phyloP scores from a whole-genome alignment of 345 rosid genomes.

The Acer saccharum region DNA sequence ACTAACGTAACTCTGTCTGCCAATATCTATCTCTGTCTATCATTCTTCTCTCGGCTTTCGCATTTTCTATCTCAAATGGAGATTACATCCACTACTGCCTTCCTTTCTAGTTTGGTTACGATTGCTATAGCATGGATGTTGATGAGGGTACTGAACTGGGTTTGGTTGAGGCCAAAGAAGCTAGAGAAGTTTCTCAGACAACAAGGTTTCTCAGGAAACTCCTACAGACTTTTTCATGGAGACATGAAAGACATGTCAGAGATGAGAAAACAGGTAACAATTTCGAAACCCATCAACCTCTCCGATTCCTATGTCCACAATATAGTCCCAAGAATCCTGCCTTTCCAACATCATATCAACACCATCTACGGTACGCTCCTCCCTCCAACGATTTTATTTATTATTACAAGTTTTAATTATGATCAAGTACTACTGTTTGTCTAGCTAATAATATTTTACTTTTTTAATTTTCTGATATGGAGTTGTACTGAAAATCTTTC shows the following conservation, averaged over 20 bases:
- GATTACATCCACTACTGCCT: not conserved
- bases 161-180: not conserved
- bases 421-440: too few relatives aligned
- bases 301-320: not conserved
- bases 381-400: too few relatives aligned
- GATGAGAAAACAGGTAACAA: not conserved
- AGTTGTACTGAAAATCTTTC: too few relatives aligned
- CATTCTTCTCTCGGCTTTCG: not conserved
- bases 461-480: too few relatives aligned
- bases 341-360: not conserved
- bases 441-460: too few relatives aligned
- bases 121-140: not conserved
- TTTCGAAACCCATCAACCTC: not conserved
- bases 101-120: not conserved
- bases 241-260: not conserved
- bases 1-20: too few relatives aligned
- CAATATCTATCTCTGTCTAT: too few relatives aligned
- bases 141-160: not conserved
- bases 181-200: conserved; percentile 1
- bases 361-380: not conserved
- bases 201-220: not conserved
- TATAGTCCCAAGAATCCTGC: not conserved
- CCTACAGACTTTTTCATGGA: not conserved
- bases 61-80: not conserved
- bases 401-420: too few relatives aligned